These are phyloP conservation scores for Pholiota microspora DNA, from an alignment of 768 basidiomycete genomes.

Conservation along the genomic window DNA sequence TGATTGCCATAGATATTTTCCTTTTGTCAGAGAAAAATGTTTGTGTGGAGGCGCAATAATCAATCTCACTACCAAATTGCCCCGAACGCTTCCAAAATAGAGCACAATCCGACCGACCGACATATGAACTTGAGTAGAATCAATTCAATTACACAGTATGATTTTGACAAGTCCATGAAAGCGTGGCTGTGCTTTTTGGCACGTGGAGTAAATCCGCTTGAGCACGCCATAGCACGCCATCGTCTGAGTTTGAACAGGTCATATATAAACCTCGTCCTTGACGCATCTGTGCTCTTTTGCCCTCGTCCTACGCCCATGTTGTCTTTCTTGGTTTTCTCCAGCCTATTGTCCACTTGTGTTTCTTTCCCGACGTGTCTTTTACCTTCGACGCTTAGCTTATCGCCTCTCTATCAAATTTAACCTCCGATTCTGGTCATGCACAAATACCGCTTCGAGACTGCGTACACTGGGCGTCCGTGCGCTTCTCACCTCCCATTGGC, in stretches of 20 bases:
- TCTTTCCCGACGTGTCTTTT: conserved; percentile 4
- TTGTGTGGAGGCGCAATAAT: too few relatives aligned
- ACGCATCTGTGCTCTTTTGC: conserved; percentile 12
- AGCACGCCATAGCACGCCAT: conserved; percentile 43
- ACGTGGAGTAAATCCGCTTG: not conserved
- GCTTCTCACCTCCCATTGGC: conserved; percentile 8
- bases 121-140: too few relatives aligned
- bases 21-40: too few relatives aligned
- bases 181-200: not conserved
- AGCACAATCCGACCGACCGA: too few relatives aligned
- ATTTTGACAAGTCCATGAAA: too few relatives aligned
- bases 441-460: not conserved
- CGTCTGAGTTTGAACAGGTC: conserved; percentile 37
- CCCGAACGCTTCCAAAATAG: too few relatives aligned
- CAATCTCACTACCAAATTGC: too few relatives aligned
- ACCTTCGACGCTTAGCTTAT: conserved; percentile 5
- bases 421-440: conserved; percentile 23
- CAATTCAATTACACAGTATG: too few relatives aligned
- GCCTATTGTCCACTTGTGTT: not conserved
- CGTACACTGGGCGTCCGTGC: not conserved
- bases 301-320: conserved; percentile 7
- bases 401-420: conserved; percentile 20
- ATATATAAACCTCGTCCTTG: conserved; percentile 26
- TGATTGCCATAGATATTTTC: too few relatives aligned
- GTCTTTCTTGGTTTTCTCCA: not conserved